phyloP scores from a whole-genome alignment of 1,139 yeast genomes.

The Saccharomyces hybrid region DNA sequence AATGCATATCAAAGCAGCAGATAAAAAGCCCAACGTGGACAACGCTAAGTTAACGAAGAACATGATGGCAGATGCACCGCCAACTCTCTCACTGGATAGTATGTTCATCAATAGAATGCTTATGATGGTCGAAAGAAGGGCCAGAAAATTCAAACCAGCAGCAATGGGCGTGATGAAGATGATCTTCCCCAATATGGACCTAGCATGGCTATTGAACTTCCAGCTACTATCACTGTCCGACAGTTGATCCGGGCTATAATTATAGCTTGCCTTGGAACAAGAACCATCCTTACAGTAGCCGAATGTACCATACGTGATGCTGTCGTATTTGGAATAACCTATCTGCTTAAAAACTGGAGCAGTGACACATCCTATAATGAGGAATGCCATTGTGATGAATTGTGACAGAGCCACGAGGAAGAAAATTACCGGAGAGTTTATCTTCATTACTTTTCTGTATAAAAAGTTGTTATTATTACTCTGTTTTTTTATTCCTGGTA shows the following conservation, averaged over 20 bases:
- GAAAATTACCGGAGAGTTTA: background rate
- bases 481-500: background rate
- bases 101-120: slow-evolving; percentile 8
- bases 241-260: slow-evolving; percentile 36
- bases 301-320: slow-evolving; percentile 70
- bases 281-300: slow-evolving; percentile 54
- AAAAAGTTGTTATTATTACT: background rate
- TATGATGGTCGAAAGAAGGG: slow-evolving; percentile 39
- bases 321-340: slow-evolving; percentile 43
- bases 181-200: slow-evolving; percentile 60
- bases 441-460: background rate
- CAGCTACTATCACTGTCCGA: slow-evolving; percentile 35
- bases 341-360: slow-evolving; percentile 53
- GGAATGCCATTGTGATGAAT: slow-evolving; percentile 38
- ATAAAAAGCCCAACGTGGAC: slow-evolving; percentile 42
- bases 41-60: slow-evolving; percentile 33
- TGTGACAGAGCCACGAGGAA: slow-evolving; percentile 1
- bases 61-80: slow-evolving; percentile 31
- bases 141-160: slow-evolving; percentile 48
- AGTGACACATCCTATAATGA: slow-evolving; percentile 47
- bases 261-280: slow-evolving; percentile 47
- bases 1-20: slow-evolving; percentile 46
- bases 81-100: background rate
- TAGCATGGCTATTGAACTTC: slow-evolving; percentile 46
- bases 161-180: slow-evolving; percentile 78